Evolutionary conservation across 2,329 filamentous ascomycete genomes (phyloP).

Genomic region (Beauveria sp.): DNA sequence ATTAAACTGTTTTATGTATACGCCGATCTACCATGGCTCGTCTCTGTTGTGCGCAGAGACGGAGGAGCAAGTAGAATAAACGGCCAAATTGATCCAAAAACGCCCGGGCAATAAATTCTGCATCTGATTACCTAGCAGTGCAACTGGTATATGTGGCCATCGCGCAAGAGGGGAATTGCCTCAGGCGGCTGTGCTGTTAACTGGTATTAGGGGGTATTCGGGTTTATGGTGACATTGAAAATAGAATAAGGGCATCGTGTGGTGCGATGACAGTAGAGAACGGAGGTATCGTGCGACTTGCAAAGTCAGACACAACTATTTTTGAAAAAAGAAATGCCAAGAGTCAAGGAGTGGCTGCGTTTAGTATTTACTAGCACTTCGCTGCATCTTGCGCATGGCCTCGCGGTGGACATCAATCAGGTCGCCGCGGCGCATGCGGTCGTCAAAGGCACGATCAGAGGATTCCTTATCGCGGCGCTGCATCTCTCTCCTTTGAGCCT

Average conservation of each 20-base stretch:
- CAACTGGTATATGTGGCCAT: not conserved
- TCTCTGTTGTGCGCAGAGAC: not conserved
- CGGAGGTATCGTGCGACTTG: not conserved
- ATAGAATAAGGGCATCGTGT: not conserved
- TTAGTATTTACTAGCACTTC: slow-evolving; percentile 23
- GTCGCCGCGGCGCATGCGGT: slow-evolving; percentile 67
- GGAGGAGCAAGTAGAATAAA: not conserved
- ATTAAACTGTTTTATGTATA: not conserved
- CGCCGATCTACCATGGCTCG: not conserved
- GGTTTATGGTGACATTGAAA: not conserved
- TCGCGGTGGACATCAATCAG: slow-evolving; percentile 72
- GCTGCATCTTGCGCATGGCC: slow-evolving; percentile 73
- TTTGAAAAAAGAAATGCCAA: not conserved
- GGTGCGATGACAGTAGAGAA: not conserved
- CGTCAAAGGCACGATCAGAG: slow-evolving; percentile 58
- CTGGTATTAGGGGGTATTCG: not conserved
- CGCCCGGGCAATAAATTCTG: not conserved
- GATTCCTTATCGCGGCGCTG: slow-evolving; percentile 50
- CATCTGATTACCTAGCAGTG: not conserved
- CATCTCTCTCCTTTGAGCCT: slow-evolving; percentile 50
- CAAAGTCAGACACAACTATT: not conserved
- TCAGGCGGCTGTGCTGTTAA: not conserved
- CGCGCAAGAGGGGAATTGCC: not conserved
- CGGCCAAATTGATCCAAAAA: not conserved
- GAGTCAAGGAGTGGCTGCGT: not conserved